Evolutionary conservation across 805 yeast genomes (phyloP).

Genomic region (Lipomyces japonicus): DNA sequence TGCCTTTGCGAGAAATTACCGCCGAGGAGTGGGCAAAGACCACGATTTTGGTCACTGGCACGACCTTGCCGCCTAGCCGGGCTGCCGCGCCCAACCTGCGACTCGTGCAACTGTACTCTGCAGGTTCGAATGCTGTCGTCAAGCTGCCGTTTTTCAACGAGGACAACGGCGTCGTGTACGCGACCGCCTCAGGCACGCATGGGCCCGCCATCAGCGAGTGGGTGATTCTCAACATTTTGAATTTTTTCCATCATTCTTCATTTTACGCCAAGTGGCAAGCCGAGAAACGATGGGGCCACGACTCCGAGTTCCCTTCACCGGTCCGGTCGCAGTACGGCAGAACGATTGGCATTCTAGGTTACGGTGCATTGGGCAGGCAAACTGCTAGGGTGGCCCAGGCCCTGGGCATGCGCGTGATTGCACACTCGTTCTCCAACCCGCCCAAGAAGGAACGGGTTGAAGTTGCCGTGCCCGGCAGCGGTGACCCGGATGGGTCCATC

Average conservation of each 20-base stretch:
- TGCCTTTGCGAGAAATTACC: slow-evolving; percentile 11
- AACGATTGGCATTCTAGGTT: slow-evolving; percentile 55
- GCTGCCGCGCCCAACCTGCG: slow-evolving; percentile 28
- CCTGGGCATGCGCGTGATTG: slow-evolving; percentile 57
- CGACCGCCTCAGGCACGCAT: slow-evolving; percentile 30
- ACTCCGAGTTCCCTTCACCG: slow-evolving; percentile 1
- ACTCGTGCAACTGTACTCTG: slow-evolving; percentile 27
- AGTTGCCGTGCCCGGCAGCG: slow-evolving; percentile 53
- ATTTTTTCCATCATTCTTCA: slow-evolving; percentile 21
- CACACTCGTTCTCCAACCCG: slow-evolving; percentile 27
- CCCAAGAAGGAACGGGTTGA: slow-evolving; percentile 26
- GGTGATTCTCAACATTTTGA: slow-evolving; percentile 22
- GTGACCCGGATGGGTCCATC: slow-evolving; percentile 36
- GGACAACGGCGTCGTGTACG: slow-evolving; percentile 11
- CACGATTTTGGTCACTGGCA: slow-evolving; percentile 19
- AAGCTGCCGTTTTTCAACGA: slow-evolving; percentile 9
- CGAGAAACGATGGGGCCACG: slow-evolving; percentile 25
- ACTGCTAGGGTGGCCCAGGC: slow-evolving; percentile 53
- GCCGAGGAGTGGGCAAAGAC: slow-evolving; percentile 22
- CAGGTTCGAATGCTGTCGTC: slow-evolving; percentile 26
- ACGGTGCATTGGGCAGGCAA: slow-evolving; percentile 67
- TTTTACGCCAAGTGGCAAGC: slow-evolving; percentile 22
- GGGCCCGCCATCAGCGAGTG: slow-evolving; percentile 30
- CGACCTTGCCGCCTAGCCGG: slow-evolving; percentile 19
- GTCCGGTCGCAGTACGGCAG: slow-evolving; percentile 21